Evolutionary conservation across 768 basidiomycete genomes (phyloP), one percentile per base, ranked within the genome.

Genomic region (Leccinum sublutescens): DNA sequence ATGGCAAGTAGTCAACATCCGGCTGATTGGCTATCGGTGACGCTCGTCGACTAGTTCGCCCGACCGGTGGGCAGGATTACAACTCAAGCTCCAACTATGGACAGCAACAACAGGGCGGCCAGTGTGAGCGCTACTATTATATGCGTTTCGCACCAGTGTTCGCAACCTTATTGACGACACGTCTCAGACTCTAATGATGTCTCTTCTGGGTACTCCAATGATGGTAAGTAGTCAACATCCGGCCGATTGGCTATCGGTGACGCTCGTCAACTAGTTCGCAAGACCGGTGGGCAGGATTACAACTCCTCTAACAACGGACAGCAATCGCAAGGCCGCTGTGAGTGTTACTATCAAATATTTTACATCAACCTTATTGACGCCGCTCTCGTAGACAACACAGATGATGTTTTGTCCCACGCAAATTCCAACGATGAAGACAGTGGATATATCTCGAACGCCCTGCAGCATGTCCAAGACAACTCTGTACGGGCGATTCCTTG

Each of bases 241-340:
- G 2, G 21, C 21, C 57, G 56, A 67, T 64, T 51, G 59, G 54
- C 61, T 36, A 50, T 56, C 31, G 47, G 15, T 27, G 54, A 64
- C 59, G 14, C 9, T 43, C 56, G 54, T 47, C 31, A 38, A 60
- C 64, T 49, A 84, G 82, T 77, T 52, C 72, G 63, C 50, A 83
- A 79, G 78, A 86, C 87, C 5, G 88, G 88, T 17, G 88, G 89
- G 2, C 75, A 79, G 2, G 82, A 89, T 66, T 85, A 79, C 68
- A 89, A 87, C 63, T 69, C 80, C 17, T 82, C 84, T 29, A 71
- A 85, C 62, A 75, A 88, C 57, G 59, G 66, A 4, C 70, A 67
- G 54, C 64, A 61, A 33, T 59, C 57, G 52, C 62, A 56, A 31
- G 68, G 66, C 34, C 64, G 69, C 31, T 66, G 68, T 69, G 66